Percentiles rank a stretch among this genome's conserved stretches.
Conservation (phyloP, 176 grass and related monocot genomes). For the Alloteropsis semialata region DNA sequence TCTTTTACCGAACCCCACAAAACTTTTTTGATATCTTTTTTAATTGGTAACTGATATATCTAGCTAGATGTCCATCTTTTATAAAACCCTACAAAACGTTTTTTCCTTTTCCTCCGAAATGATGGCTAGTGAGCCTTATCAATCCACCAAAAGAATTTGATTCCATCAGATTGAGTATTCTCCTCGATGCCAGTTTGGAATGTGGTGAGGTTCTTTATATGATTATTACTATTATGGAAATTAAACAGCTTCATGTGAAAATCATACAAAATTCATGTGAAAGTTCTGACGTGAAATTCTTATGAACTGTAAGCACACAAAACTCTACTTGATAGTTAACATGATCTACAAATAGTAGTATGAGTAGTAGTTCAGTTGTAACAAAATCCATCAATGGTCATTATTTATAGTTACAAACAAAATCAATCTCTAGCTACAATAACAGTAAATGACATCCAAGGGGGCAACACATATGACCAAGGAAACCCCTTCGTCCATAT, state of each 20-base stretch:
- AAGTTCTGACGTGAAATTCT: not conserved
- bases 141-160: not conserved
- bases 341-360: not conserved
- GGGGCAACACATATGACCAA: not conserved
- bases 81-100: not conserved
- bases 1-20: no score
- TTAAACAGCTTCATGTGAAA: not conserved
- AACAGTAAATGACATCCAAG: not conserved
- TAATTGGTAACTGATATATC: not conserved
- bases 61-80: not conserved
- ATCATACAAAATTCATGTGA: not conserved
- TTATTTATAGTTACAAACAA: not conserved
- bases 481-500: not conserved
- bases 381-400: not conserved
- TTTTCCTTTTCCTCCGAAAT: not conserved
- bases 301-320: not conserved
- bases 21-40: not conserved
- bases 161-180: not conserved
- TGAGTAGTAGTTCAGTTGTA: not conserved
- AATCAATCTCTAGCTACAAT: not conserved
- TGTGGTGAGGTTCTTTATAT: not conserved
- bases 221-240: not conserved
- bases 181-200: not conserved
- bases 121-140: not conserved
- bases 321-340: not conserved